A percentile compares a stretch with the other conserved stretches of the same genome.
phyloP scores from a whole-genome alignment of 176 grass and related monocot species.

The Olyra latifolia region DNA sequence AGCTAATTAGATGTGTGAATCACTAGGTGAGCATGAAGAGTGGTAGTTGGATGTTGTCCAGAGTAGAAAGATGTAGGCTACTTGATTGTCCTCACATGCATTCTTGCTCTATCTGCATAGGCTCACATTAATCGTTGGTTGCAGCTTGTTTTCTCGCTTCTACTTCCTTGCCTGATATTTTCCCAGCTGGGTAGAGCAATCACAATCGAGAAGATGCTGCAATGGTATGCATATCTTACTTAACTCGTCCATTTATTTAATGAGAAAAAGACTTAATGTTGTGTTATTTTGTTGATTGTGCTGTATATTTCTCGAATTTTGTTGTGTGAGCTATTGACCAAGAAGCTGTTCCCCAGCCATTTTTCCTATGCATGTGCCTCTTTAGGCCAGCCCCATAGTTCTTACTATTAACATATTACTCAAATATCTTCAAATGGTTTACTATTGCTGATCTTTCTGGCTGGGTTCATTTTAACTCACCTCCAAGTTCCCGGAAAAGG shows the following conservation, averaged over 20 bases:
- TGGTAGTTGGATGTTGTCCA: conserved; percentile 4
- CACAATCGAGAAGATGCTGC: conserved; percentile 71
- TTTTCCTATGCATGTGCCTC: background rate
- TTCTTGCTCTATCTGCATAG: background rate
- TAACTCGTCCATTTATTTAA: background rate
- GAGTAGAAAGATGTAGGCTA: background rate
- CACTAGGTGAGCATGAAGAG: background rate
- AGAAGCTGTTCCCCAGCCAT: background rate
- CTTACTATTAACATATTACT: background rate
- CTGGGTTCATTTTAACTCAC: background rate
- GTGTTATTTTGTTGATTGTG: background rate
- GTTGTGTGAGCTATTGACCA: background rate
- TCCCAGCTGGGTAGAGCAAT: conserved; percentile 90
- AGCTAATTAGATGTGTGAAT: background rate
- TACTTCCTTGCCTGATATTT: conserved; percentile 98
- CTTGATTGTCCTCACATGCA: background rate
- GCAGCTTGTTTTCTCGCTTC: conserved; percentile 99
- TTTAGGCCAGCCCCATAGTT: background rate
- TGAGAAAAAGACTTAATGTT: background rate
- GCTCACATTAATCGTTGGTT: conserved; percentile 24
- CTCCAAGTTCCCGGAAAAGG: background rate
- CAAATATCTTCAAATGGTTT: background rate
- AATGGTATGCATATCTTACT: conserved; percentile 56
- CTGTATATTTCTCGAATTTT: background rate
- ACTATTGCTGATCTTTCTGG: background rate